A percentile compares a stretch with the other conserved stretches of the same genome.
These are phyloP conservation scores for Aspergillus diversus DNA, from an alignment of 495 filamentous ascomycete genomes.

Conservation along the genomic window DNA sequence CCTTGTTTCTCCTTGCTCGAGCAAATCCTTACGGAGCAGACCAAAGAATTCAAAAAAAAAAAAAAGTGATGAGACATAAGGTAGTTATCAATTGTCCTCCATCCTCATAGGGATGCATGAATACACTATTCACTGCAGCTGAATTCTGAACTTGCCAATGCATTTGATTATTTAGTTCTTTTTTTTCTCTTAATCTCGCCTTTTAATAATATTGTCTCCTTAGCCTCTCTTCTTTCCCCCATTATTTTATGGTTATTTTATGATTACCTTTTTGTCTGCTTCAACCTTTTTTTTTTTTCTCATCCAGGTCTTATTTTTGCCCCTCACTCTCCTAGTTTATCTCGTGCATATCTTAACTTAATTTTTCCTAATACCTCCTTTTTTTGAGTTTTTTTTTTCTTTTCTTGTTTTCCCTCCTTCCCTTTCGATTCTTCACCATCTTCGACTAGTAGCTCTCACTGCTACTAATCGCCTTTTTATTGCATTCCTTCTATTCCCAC, in stretches of 20 bases:
- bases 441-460: constrained; percentile 16
- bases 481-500: constrained; percentile 17
- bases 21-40: not conserved
- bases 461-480: constrained; percentile 11
- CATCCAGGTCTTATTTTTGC: constrained; percentile 5
- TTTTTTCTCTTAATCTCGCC: not conserved
- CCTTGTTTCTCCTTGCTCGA: not conserved
- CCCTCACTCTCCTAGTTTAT: not conserved
- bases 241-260: constrained; percentile 4
- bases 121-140: too few relatives aligned
- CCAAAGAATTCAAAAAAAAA: too few relatives aligned
- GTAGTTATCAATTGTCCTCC: too few relatives aligned
- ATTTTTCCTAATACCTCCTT: constrained; percentile 13
- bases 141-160: too few relatives aligned
- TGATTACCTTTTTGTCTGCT: not conserved
- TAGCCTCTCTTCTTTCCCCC: too few relatives aligned
- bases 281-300: constrained; percentile 9
- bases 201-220: too few relatives aligned
- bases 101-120: too few relatives aligned
- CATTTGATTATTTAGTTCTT: too few relatives aligned
- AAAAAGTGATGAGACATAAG: too few relatives aligned
- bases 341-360: constrained; percentile 16
- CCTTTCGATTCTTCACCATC: constrained; percentile 15
- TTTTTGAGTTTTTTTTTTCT: constrained; percentile 15
- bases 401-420: constrained; percentile 13